phyloP scores from a whole-genome alignment of 164 flowering plant genomes.

The Liriodendron chinense region DNA sequence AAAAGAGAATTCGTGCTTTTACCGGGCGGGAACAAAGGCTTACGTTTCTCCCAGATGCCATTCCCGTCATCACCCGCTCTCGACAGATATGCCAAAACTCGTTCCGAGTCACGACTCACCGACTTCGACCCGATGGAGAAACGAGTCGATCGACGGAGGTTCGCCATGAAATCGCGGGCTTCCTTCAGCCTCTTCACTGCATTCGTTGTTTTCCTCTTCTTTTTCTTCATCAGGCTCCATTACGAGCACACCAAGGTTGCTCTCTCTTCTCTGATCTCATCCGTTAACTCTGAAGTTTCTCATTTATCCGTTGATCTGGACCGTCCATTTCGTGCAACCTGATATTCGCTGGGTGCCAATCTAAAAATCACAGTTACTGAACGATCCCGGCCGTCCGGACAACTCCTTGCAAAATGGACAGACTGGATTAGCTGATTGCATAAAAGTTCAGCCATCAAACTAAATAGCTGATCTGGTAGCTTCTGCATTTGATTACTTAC shows the following conservation, averaged over 20 bases:
- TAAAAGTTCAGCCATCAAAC: too few relatives aligned
- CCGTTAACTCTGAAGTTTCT: not conserved
- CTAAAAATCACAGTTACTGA: too few relatives aligned
- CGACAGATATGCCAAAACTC: not conserved
- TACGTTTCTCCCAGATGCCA: not conserved
- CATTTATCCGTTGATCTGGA: not conserved
- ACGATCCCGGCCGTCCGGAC: too few relatives aligned
- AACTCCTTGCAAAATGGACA: too few relatives aligned
- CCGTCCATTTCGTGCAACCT: not conserved
- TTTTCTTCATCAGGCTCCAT: slow-evolving; percentile 20
- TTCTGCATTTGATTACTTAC: not conserved
- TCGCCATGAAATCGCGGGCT: slow-evolving; percentile 10
- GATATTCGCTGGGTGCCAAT: too few relatives aligned
- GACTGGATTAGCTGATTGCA: too few relatives aligned
- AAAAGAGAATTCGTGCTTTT: not conserved
- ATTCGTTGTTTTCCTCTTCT: slow-evolving; percentile 15
- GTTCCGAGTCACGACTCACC: not conserved
- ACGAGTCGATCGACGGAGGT: not conserved
- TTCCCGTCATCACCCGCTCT: not conserved
- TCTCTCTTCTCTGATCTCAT: not conserved
- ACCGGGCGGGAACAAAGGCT: not conserved
- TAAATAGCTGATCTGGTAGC: too few relatives aligned
- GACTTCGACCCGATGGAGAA: not conserved
- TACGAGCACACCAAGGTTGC: slow-evolving; percentile 22
- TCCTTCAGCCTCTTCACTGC: slow-evolving; percentile 16